Evolutionary conservation across 2,329 filamentous ascomycete species (phyloP), one percentile per base, ranked within the genome.

Genomic region (Zymoseptoria crescenta): DNA sequence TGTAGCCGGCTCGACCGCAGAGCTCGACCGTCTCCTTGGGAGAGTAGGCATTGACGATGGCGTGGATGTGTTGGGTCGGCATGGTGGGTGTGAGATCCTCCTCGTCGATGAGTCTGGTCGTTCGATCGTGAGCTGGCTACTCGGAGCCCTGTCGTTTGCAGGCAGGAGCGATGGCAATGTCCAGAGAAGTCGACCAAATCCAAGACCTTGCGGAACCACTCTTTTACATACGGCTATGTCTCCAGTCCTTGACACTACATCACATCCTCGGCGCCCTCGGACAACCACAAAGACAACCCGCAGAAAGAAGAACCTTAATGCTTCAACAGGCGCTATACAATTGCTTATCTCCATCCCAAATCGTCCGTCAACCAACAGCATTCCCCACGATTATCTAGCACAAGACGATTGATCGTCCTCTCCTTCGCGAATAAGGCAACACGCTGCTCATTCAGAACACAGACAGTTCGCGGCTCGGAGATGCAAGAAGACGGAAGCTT

Each of bases 21-120:
- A 80, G 70, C 69, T 83, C 79, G 10, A 77, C 76, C 41, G 80
- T 77, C 70, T 83, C 63, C 27, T 64, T 59, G 24, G 65, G 61
- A 5, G 59, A 55, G 62, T 65, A 65, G 48, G 58, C 58, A 56
- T 65, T 64, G 57, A 59, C 52, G 24, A 52, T 52, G 8, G 29
- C 51, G 19, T 52, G 24, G 51, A 52, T 24, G 24, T 52, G 51
- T 52, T 30, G 51, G 20, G 5, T 16, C 51, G 29, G 27, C 24
- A 29, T 52, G 27, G 13, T 45, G 35, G 35, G 7, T 13, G 10
- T 13, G 24, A 24, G 24, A 24, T 24, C 24, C 24, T 24, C 4
- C 24, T 24, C 4, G 24, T 24, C 24, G 24, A n/a, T n/a, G n/a
- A n/a, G n/a, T n/a, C n/a, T n/a, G n/a, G n/a, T n/a, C n/a, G n/a